These are phyloP conservation scores for Exutisphaerella laricina DNA, from an alignment of 2,329 filamentous ascomycete species.

Conservation along the genomic window DNA sequence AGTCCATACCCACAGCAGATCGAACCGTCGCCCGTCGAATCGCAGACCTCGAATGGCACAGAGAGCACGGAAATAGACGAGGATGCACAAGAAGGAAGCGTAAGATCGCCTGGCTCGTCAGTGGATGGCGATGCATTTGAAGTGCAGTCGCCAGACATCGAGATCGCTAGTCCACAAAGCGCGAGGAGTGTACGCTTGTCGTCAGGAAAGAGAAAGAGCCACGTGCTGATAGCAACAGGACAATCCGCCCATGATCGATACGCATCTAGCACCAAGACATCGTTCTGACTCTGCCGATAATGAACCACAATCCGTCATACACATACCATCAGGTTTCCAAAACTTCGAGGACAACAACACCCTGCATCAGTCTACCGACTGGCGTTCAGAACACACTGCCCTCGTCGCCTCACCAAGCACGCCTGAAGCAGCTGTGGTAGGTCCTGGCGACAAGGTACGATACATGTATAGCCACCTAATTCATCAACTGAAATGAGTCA, in stretches of 20 bases:
- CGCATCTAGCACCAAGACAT: slow-evolving; percentile 35
- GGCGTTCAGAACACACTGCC: slow-evolving; percentile 22
- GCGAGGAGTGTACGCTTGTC: slow-evolving; percentile 29
- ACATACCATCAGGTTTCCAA: slow-evolving; percentile 77
- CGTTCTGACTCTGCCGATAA: slow-evolving; percentile 57
- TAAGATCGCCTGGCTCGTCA: slow-evolving; percentile 18
- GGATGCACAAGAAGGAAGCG: slow-evolving; percentile 56
- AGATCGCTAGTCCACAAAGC: slow-evolving; percentile 31
- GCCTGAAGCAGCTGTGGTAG: slow-evolving; percentile 29
- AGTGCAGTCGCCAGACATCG: slow-evolving; percentile 29
- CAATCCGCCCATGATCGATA: slow-evolving; percentile 42
- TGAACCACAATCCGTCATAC: slow-evolving; percentile 83
- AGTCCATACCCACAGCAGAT: slow-evolving; percentile 58
- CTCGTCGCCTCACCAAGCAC: slow-evolving; percentile 34
- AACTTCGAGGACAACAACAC: slow-evolving; percentile 53
- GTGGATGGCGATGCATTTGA: slow-evolving; percentile 13
- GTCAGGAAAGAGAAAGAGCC: slow-evolving; percentile 13
- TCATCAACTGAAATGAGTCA: slow-evolving; percentile 8
- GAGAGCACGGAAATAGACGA: slow-evolving; percentile 81
- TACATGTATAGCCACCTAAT: neutral
- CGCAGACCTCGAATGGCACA: slow-evolving; percentile 58
- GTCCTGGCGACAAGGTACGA: slow-evolving; percentile 30
- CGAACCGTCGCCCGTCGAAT: slow-evolving; percentile 78
- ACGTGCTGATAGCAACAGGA: slow-evolving; percentile 18
- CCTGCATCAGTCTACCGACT: slow-evolving; percentile 15